These are phyloP conservation scores for Schizophyllum amplum DNA, from an alignment of 1,284 basidiomycete species.

Conservation along the genomic window DNA sequence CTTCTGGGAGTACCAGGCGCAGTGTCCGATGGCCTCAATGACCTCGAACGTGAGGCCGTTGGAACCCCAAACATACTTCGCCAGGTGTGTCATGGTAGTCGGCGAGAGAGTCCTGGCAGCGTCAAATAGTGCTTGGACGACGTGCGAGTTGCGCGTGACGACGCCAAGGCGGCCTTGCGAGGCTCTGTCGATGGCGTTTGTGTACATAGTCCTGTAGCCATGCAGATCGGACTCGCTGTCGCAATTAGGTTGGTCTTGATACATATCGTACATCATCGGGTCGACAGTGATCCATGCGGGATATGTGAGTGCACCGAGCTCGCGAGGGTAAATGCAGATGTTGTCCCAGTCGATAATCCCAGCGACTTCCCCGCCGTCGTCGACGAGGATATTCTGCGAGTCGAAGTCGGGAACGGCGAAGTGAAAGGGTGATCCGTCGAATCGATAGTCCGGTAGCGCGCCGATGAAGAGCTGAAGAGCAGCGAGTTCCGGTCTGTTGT, in stretches of 20 bases:
- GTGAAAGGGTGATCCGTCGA: conserved; percentile 18
- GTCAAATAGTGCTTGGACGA: neutral
- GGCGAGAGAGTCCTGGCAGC: neutral
- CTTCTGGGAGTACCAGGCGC: no score
- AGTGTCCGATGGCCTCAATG: neutral
- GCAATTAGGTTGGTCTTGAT: neutral
- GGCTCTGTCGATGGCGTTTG: neutral
- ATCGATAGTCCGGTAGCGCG: conserved; percentile 11
- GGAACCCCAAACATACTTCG: neutral
- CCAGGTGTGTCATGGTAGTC: neutral
- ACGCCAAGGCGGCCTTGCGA: neutral
- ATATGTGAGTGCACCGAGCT: conserved; percentile 15
- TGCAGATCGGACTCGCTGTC: neutral
- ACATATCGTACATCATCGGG: conserved; percentile 5
- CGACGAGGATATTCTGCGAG: conserved; percentile 18
- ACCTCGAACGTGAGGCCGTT: neutral
- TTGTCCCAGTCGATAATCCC: conserved; percentile 19
- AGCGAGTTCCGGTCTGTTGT: conserved; percentile 5
- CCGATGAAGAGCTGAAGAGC: conserved; percentile 14
- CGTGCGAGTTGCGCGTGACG: neutral
- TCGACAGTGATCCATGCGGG: conserved; percentile 19
- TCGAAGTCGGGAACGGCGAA: conserved; percentile 16
- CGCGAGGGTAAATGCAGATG: conserved; percentile 10
- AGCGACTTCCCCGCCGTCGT: conserved; percentile 15
- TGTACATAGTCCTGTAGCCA: neutral